Evolutionary conservation across 163 green algal genomes (phyloP).

Genomic region (Picocystis sp.): DNA sequence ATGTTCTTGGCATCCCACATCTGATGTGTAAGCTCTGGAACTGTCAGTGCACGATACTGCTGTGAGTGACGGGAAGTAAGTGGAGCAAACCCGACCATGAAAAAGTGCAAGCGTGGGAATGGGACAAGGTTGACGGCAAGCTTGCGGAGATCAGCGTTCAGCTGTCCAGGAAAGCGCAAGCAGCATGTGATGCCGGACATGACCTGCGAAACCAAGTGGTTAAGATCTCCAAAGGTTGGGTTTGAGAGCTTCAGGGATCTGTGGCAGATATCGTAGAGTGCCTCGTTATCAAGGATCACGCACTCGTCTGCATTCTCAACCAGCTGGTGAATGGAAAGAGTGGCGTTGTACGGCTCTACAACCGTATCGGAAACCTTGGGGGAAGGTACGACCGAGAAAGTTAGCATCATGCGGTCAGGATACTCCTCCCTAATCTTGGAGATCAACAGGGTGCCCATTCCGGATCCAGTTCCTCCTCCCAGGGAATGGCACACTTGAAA

Average conservation of each 20-base stretch:
- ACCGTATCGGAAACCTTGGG: constrained; percentile 95
- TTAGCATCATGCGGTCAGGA: constrained; percentile 98
- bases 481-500: constrained; percentile 98
- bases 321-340: constrained; percentile 85
- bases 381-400: constrained; percentile 84
- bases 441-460: constrained; percentile 98
- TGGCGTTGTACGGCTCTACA: constrained; percentile 85
- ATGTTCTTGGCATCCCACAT: too few relatives aligned
- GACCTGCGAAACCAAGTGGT: constrained; percentile 95
- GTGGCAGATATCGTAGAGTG: constrained; percentile 99
- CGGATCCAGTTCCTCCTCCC: constrained; percentile 89
- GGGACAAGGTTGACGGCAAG: constrained; percentile 92
- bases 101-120: constrained; percentile 94
- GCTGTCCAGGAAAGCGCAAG: constrained; percentile 88
- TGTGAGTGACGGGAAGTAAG: constrained; percentile 83
- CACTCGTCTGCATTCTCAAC: constrained; percentile 94
- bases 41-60: constrained; percentile 79
- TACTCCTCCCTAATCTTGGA: constrained; percentile 98
- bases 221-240: constrained; percentile 94
- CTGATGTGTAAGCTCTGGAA: constrained; percentile 98
- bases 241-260: constrained; percentile 97
- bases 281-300: constrained; percentile 92
- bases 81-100: constrained; percentile 91
- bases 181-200: constrained; percentile 98
- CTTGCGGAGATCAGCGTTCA: constrained; percentile 93